These are phyloP conservation scores for Pholiota conissans DNA, from an alignment of 768 basidiomycete species.

Conservation along the genomic window DNA sequence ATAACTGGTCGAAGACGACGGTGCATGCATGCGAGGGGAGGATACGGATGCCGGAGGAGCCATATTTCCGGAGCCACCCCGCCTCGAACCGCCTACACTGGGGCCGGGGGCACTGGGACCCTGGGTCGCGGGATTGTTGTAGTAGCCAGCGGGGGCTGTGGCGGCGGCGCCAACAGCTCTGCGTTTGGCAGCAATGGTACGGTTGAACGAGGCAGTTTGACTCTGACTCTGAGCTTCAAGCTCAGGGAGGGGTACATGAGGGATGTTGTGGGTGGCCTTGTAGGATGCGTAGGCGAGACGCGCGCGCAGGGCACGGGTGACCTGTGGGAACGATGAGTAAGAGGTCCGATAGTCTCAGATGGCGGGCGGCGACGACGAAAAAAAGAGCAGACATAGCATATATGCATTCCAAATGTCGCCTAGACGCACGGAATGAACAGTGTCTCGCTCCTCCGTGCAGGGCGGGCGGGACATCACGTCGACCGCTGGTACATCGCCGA, in stretches of 20 bases:
- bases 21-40: constrained; percentile 40
- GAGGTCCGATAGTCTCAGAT: constrained; percentile 32
- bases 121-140: constrained; percentile 48
- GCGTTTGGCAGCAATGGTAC: constrained; percentile 60
- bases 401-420: constrained; percentile 3
- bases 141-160: constrained; percentile 44
- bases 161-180: constrained; percentile 44
- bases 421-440: constrained; percentile 13
- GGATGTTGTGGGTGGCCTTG: constrained; percentile 76
- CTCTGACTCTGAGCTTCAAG: constrained; percentile 63
- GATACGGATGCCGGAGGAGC: constrained; percentile 41
- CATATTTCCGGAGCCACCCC: constrained; percentile 45
- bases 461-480: constrained; percentile 24
- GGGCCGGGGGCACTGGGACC: constrained; percentile 11
- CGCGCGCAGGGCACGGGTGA: constrained; percentile 78
- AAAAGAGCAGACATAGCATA: background rate
- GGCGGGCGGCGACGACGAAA: constrained; percentile 5
- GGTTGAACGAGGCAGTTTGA: constrained; percentile 43
- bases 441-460: constrained; percentile 15
- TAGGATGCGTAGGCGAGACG: constrained; percentile 83
- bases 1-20: constrained; percentile 7
- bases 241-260: constrained; percentile 65
- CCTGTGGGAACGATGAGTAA: constrained; percentile 51
- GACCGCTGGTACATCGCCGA: constrained; percentile 25
- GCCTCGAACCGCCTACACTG: constrained; percentile 27